Evolutionary conservation across 495 filamentous ascomycete species (phyloP).

Genomic region (Halenospora varia): DNA sequence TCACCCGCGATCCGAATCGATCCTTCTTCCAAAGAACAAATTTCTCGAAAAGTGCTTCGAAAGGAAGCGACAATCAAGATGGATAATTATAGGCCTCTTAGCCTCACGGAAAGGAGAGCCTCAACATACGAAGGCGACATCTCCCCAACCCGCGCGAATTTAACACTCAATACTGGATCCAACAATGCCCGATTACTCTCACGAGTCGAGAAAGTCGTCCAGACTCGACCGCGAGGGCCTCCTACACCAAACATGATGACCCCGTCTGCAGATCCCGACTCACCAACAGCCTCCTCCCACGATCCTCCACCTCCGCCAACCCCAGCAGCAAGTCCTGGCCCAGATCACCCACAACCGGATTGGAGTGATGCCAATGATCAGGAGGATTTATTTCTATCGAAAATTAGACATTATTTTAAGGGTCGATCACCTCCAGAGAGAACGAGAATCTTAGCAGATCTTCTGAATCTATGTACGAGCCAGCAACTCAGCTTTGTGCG

Average conservation of each 20-base stretch:
- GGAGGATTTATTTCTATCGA: constrained; percentile 47
- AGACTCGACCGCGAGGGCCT: constrained; percentile 44
- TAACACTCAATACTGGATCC: constrained; percentile 24
- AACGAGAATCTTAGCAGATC: constrained; percentile 67
- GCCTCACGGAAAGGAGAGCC: constrained; percentile 24
- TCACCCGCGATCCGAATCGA: neutral
- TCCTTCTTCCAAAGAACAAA: neutral
- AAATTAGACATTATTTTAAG: constrained; percentile 47
- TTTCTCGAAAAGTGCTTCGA: neutral
- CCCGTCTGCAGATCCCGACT: constrained; percentile 50
- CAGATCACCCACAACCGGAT: constrained; percentile 44
- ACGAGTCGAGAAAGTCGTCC: constrained; percentile 44
- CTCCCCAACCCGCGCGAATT: constrained; percentile 20
- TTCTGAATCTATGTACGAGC: constrained; percentile 88
- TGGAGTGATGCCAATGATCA: constrained; percentile 49
- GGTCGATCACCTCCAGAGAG: constrained; percentile 45
- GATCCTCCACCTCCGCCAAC: constrained; percentile 51
- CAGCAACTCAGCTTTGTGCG: constrained; percentile 93
- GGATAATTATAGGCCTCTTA: constrained; percentile 24
- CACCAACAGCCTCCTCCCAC: constrained; percentile 28
- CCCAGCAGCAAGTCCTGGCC: constrained; percentile 52
- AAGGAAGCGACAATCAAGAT: constrained; percentile 8
- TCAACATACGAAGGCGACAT: constrained; percentile 23
- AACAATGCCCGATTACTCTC: constrained; percentile 16
- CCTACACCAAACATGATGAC: constrained; percentile 56